Base-by-base conservation (phyloP, 257 asterid genomes). In the Primulina huaijiensis region DNA sequence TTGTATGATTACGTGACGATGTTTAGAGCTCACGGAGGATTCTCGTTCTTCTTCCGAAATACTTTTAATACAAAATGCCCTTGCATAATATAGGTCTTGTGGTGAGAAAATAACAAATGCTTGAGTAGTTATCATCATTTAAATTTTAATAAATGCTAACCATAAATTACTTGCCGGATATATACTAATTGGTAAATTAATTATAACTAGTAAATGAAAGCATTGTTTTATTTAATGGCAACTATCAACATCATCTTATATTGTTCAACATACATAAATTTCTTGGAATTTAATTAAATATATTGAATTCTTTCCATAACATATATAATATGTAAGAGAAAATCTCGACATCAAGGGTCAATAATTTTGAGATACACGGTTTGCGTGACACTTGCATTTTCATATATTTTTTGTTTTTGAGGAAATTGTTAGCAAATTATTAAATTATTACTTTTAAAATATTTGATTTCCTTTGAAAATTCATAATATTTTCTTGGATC, bases 401-500 rank as follows among this genome's bases (percentile, higher is more conserved):
- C 38, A 67, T 1, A 23, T 35, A 43, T 29, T 23, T 61, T 9
- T 19, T 5, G 6, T 55, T 20, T 37, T 6, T 64, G 69, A 65
- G 35, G 29, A 21, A 65, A 5, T 40, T 38, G 58, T 5, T 12
- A 6, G 67, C 16, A 25, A 56, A 50, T 34, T 40, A 63, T 30
- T 2, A 10, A 2, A 31, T 31, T 53, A n/a, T 8, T n/a, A 1
- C 12, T 11, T 31, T 7, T 33, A 7, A 58, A 14, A 8, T 60
- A 38, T 21, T 33, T 19, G 11, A 59, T 83, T 85, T 74, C 82
- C 55, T 64, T 4, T 5, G 30, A 33, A 46, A 62, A 76, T 85
- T 75, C 86, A 74, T 81, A 52, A 14, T 31, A 68, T 74, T 81
- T 87, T 87, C 92, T 77, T 7, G 89, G 89, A 74, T 70, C 82